Evolutionary conservation across 2,329 filamentous ascomycete species (phyloP).

Genomic region (Davidsoniella neocaledoniae): DNA sequence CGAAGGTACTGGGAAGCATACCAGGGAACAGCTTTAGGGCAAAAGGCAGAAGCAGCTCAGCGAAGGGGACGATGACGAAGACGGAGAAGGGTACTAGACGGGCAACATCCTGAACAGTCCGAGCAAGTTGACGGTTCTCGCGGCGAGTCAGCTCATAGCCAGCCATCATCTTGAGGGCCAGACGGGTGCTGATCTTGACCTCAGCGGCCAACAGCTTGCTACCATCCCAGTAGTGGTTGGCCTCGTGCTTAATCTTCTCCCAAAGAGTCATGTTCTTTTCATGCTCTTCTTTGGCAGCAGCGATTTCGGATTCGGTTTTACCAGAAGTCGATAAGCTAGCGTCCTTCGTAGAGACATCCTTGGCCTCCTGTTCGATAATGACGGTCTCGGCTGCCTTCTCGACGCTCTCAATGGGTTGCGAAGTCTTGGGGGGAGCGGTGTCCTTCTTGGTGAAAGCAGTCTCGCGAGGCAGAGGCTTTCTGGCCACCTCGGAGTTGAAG

Average conservation of each 20-base stretch:
- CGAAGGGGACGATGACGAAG: constrained; percentile 93
- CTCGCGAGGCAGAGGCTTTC: constrained; percentile 55
- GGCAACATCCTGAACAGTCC: constrained; percentile 84
- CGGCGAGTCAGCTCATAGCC: constrained; percentile 91
- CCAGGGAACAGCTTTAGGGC: constrained; percentile 94
- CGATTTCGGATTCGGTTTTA: constrained; percentile 24
- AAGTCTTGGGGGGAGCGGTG: constrained; percentile 12
- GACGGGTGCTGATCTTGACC: constrained; percentile 75
- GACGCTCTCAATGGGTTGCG: constrained; percentile 17
- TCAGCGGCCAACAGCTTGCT: constrained; percentile 88
- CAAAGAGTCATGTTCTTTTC: constrained; percentile 75
- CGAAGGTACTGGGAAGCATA: constrained; percentile 90
- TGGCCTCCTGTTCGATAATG: constrained; percentile 16
- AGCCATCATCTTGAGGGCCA: constrained; percentile 93
- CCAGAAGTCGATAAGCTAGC: constrained; percentile 20
- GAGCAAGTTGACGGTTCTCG: constrained; percentile 80
- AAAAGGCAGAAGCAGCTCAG: constrained; percentile 78
- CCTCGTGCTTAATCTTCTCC: constrained; percentile 91
- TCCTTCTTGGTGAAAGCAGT: constrained; percentile 19
- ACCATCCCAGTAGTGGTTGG: constrained; percentile 92
- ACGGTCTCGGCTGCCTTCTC: constrained; percentile 16
- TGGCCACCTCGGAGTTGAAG: constrained; percentile 79
- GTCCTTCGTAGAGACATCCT: constrained; percentile 14
- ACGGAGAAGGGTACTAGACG: constrained; percentile 91
- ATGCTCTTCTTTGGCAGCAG: constrained; percentile 43